Conservation (phyloP, 768 basidiomycete species). For the Clitopilus hobsonii region DNA sequence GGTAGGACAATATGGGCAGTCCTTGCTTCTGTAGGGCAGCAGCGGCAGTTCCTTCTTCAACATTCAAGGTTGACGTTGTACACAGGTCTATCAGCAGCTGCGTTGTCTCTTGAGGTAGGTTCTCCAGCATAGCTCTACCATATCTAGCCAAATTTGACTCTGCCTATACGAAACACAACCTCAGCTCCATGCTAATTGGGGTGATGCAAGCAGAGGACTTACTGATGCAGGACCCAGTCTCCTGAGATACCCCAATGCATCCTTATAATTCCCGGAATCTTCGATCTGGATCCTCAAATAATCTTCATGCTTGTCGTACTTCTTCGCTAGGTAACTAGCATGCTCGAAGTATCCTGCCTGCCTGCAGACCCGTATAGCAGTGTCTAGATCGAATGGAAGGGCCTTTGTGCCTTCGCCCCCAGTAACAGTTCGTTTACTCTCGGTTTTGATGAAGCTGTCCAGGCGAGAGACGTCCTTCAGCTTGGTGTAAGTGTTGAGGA, state of each 20-base stretch:
- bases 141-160: constrained; percentile 85
- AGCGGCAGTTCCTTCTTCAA: constrained; percentile 33
- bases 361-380: constrained; percentile 93
- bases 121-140: constrained; percentile 79
- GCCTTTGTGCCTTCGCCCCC: constrained; percentile 52
- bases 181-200: background rate
- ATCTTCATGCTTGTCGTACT: constrained; percentile 89
- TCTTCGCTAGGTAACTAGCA: constrained; percentile 88
- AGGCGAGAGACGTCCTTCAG: constrained; percentile 86
- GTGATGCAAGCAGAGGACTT: constrained; percentile 24
- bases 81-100: constrained; percentile 90
- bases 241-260: constrained; percentile 79
- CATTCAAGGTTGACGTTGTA: constrained; percentile 54
- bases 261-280: constrained; percentile 77
- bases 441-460: constrained; percentile 89
- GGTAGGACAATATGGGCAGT: constrained; percentile 76
- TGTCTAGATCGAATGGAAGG: constrained; percentile 94
- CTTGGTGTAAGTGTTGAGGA: constrained; percentile 97
- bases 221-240: constrained; percentile 76
- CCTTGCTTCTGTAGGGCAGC: constrained; percentile 20
- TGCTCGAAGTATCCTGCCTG: constrained; percentile 97
- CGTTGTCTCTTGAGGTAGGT: constrained; percentile 85
- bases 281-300: constrained; percentile 93
- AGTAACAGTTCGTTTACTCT: constrained; percentile 52
- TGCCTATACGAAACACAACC: constrained; percentile 41